Evolutionary conservation across 1,139 yeast genomes (phyloP).

Genomic region (Citeromyces hawaiiensis): DNA sequence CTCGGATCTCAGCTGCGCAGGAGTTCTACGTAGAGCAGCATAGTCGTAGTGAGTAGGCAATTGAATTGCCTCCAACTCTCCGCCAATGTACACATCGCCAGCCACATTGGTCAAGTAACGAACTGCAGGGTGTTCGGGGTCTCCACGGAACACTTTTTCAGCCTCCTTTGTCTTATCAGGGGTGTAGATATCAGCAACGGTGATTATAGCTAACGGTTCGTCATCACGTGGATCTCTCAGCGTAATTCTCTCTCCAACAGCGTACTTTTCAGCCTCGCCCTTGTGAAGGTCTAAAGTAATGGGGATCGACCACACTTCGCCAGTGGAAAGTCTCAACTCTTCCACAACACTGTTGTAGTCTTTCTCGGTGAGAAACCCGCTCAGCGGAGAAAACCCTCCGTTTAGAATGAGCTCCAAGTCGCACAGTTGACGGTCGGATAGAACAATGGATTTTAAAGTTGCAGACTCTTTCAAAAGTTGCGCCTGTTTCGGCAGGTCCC

Average conservation of each 20-base stretch:
- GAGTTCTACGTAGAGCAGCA: constrained; percentile 77
- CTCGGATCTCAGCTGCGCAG: constrained; percentile 79
- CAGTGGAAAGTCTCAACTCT: constrained; percentile 61
- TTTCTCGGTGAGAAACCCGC: constrained; percentile 70
- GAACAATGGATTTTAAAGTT: constrained; percentile 35
- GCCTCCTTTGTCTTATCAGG: constrained; percentile 80
- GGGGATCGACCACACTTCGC: constrained; percentile 86
- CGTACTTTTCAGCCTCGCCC: constrained; percentile 31
- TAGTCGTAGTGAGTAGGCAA: constrained; percentile 88
- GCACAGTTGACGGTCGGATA: constrained; percentile 85
- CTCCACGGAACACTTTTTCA: constrained; percentile 82
- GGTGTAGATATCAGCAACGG: constrained; percentile 64
- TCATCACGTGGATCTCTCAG: constrained; percentile 79
- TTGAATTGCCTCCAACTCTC: constrained; percentile 70
- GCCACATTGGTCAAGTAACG: constrained; percentile 60
- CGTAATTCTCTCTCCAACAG: constrained; percentile 52
- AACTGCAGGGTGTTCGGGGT: constrained; percentile 93
- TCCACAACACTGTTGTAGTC: constrained; percentile 77
- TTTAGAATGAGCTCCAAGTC: constrained; percentile 83
- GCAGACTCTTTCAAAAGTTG: constrained; percentile 46
- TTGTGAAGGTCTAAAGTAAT: constrained; percentile 71
- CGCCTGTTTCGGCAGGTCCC: constrained; percentile 55
- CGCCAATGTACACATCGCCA: constrained; percentile 82
- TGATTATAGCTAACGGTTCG: constrained; percentile 65
- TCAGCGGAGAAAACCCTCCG: constrained; percentile 91